phyloP scores from a whole-genome alignment of 345 rosid genomes.

The Eucalyptus sp. region DNA sequence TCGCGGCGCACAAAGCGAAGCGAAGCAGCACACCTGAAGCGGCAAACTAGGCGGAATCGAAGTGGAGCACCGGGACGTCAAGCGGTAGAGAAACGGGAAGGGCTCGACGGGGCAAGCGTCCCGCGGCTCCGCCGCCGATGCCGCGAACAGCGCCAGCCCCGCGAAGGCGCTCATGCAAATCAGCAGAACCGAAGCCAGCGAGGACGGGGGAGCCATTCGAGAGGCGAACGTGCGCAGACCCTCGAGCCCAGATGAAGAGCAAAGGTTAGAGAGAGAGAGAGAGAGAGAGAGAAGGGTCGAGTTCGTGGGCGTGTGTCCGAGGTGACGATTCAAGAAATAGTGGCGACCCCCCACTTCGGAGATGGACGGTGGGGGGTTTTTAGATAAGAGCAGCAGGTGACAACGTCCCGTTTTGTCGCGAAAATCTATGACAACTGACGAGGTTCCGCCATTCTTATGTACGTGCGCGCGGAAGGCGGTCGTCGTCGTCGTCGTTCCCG shows the following conservation, averaged over 20 bases:
- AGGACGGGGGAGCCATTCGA: slow-evolving; percentile 14
- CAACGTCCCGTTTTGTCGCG: background rate
- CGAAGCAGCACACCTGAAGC: slow-evolving; percentile 24
- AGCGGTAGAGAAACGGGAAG: slow-evolving; percentile 14
- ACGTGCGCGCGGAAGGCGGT: background rate
- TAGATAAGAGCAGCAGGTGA: background rate
- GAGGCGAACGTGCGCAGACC: background rate
- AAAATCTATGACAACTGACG: background rate
- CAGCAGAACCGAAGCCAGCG: background rate
- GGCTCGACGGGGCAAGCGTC: slow-evolving; percentile 28
- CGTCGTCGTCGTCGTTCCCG: background rate
- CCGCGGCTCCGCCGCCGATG: slow-evolving; percentile 1
- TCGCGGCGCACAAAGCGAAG: background rate
- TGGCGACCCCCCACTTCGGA: background rate
- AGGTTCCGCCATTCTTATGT: background rate
- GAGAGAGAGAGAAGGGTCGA: background rate
- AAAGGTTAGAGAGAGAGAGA: background rate
- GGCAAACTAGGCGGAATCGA: slow-evolving; percentile 36
- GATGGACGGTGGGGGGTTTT: background rate
- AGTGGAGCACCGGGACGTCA: slow-evolving; percentile 35
- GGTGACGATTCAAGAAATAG: background rate
- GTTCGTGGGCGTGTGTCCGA: background rate
- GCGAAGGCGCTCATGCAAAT: slow-evolving; percentile 12
- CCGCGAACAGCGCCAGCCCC: slow-evolving; percentile 1
- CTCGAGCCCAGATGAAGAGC: background rate